phyloP scores from a whole-genome alignment of 1,139 yeast genomes.

The Martiniozyma asiatica region DNA sequence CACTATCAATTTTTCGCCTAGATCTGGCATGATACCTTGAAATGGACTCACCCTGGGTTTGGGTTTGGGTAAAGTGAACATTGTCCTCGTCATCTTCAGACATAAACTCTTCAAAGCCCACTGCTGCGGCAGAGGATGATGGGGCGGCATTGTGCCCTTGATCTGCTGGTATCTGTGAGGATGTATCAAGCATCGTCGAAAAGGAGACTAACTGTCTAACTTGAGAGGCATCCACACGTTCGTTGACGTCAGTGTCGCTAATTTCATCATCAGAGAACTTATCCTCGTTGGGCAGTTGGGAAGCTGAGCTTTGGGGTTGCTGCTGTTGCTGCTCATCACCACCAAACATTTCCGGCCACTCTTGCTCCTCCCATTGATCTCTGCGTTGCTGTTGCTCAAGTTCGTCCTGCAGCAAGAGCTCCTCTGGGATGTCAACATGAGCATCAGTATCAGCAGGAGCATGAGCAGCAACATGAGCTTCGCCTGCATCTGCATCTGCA shows the following conservation, averaged over 20 bases:
- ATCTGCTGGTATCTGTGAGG: slow-evolving; percentile 10
- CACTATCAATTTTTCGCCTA: too few species aligned
- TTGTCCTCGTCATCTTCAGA: slow-evolving; percentile 7
- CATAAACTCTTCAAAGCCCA: slow-evolving; percentile 6
- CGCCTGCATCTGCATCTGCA: background rate
- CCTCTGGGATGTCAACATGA: slow-evolving; percentile 1
- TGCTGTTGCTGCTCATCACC: slow-evolving; percentile 2
- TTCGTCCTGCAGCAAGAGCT: slow-evolving; percentile 1
- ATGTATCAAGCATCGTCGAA: slow-evolving; percentile 9
- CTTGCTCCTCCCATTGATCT: slow-evolving; percentile 4
- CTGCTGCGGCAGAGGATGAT: slow-evolving; percentile 2
- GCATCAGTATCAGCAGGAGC: slow-evolving; percentile 3
- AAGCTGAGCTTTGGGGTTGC: too few species aligned
- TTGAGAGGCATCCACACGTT: slow-evolving; percentile 12
- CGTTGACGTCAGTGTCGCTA: slow-evolving; percentile 8
- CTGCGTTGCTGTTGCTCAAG: background rate
- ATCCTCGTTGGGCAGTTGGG: background rate
- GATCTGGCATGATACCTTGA: too few species aligned
- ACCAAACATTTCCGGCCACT: slow-evolving; percentile 11
- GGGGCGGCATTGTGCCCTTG: slow-evolving; percentile 4
- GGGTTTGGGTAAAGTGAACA: too few species aligned
- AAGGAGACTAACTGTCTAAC: slow-evolving; percentile 6
- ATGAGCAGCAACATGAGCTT: too few species aligned
- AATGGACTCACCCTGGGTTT: too few species aligned
- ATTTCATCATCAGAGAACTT: slow-evolving; percentile 6